Evolutionary conservation across 352 stramenopile genomes (phyloP), one percentile per base, ranked within the genome.

Genomic region (Phytophthora rubi): DNA sequence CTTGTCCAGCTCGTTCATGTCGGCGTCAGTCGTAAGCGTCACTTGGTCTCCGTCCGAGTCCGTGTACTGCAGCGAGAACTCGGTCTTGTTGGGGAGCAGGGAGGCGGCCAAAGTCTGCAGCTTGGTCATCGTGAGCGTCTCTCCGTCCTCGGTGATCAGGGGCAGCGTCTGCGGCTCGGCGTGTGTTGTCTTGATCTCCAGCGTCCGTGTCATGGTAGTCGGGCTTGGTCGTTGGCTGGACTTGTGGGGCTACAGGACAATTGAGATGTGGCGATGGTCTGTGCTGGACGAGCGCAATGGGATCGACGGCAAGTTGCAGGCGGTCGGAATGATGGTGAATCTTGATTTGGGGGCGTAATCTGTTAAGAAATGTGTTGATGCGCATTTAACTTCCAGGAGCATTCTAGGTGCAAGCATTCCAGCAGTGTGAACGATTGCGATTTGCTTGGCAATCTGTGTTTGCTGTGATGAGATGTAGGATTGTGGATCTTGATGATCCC

Each of bases 131-230:
- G 66, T 64, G 15, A 80, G 59, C 59, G 47, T 60, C 56, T 59
- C 53, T 32, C 67, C 65, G 30, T 51, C n/a, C 2, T 68, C 54
- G 47, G 62, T 54, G 42, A 77, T 62, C 51, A 66, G 61, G 9
- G 76, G 35, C 55, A 71, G 69, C 28, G 76, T 23, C 61, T 65
- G 35, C 39, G 10, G 39, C n/a, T 70, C 61, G 42, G 53, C 63
- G 42, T 35, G 8, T 7, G n/a, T 49, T 42, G 63, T 70, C 58
- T 71, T 72, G 16, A 83, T 53, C 53, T 74, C 65, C 51, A 83
- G 44, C 32, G 47, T 52, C 28, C 66, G 58, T 52, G 63, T 65
- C 33, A 73, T 79, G 9, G 51, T 69, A 9, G 42, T 66, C 44
- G 16, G 21, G 70, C 33, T 28, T 66, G 47, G 13, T 44, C 4